Base-by-base conservation (phyloP, 768 basidiomycete genomes). In the Leucocoprinus leucothites region DNA sequence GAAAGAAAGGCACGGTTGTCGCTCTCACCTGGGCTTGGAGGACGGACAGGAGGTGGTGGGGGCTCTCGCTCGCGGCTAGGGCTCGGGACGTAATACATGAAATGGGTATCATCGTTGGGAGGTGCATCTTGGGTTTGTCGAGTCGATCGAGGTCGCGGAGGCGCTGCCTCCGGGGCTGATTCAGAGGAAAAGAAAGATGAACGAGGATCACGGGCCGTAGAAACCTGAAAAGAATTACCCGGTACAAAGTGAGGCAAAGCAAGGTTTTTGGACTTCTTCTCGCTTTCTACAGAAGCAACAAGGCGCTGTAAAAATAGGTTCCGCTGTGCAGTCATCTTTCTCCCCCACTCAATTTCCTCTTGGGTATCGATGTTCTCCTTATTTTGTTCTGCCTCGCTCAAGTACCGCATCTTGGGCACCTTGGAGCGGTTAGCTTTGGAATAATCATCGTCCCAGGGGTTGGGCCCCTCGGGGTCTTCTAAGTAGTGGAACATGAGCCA, bases 401-500 rank as follows among this genome's bases (percentile, higher is more conserved):
- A 71, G 31, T 74, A 72, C 41, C 78, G 77, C 56, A 91, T 66
- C 59, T 74, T 69, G 7, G 90, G 89, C 26, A 84, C 84, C 69
- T 85, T 89, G 51, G 82, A 82, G 0, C 78, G 76, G 61, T 86
- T 69, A 34, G 62, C 60, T 19, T 71, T 70, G 13, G 86, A 80
- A 67, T 83, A 82, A 16, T 82, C 80, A 63, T 90, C 86, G 50
- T 83, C 80, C 65, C 89, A 94, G 3, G 91, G 87, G 67, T 92
- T 94, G n/a, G 78, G 69, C 9, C 73, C 67, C 34, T 77, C 74
- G 1, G 81, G 75, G 31, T 76, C 77, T 68, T 94, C 91, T 59
- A 94, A 75, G 67, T 94, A 93, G 64, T 90, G 79, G 68, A 83
- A 93, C 47, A 92, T 71, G 54, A 93, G 77, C 88, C 90, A 93